These are phyloP conservation scores for Chlamydomonas sp. DNA, from an alignment of 139 green algal species.

Conservation along the genomic window DNA sequence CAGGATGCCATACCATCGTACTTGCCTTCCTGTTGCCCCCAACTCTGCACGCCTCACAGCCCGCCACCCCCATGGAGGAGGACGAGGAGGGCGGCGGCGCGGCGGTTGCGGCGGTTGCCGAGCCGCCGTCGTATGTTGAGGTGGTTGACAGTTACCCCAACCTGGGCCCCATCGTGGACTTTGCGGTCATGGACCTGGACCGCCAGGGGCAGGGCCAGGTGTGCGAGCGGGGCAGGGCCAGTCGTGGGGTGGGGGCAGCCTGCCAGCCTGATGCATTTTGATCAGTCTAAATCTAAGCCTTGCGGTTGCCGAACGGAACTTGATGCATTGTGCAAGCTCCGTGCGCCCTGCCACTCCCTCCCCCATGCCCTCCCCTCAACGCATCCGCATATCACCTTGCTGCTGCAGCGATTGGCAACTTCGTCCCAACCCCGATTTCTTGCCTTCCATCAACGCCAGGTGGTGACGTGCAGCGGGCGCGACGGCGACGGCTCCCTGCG, in stretches of 20 bases:
- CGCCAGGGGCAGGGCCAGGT: slow-evolving; percentile 94
- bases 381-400: too few relatives aligned
- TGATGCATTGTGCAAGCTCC: too few relatives aligned
- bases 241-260: not conserved
- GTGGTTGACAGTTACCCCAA: slow-evolving; percentile 91
- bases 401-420: too few relatives aligned
- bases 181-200: slow-evolving; percentile 95
- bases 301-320: too few relatives aligned
- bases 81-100: slow-evolving; percentile 12
- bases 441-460: slow-evolving; percentile 40
- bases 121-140: slow-evolving; percentile 63
- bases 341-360: too few relatives aligned
- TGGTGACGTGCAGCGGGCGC: slow-evolving; percentile 92
- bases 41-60: not conserved
- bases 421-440: too few relatives aligned
- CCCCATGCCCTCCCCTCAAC: too few relatives aligned
- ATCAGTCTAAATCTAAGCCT: too few relatives aligned
- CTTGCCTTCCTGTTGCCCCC: not conserved
- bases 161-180: slow-evolving; percentile 96
- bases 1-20: not conserved
- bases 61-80: slow-evolving; percentile 24
- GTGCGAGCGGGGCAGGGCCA: not conserved
- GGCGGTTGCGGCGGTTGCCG: not conserved
- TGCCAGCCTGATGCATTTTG: not conserved
- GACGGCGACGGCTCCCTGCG: slow-evolving; percentile 84